phyloP scores from a whole-genome alignment of 2,329 filamentous ascomycete species.

The Berkeleyomyces rouxiae region DNA sequence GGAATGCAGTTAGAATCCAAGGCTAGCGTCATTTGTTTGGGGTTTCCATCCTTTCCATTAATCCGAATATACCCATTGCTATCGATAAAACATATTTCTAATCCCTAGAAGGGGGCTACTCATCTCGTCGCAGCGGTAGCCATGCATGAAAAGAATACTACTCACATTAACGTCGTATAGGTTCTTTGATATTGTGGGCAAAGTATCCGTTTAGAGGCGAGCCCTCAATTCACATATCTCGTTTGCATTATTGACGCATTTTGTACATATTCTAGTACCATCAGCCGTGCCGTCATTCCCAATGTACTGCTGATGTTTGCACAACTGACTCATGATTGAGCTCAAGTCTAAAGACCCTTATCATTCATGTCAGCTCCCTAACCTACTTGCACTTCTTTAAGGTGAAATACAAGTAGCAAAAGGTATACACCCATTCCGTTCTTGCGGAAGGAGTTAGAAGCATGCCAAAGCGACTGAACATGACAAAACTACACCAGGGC shows the following conservation, averaged over 20 bases:
- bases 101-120: no score
- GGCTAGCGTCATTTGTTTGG: no score
- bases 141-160: no score
- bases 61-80: no score
- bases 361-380: not conserved
- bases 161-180: no score
- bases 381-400: not conserved
- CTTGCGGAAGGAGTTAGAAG: not conserved
- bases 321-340: not conserved
- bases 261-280: not conserved
- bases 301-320: not conserved
- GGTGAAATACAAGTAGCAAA: not conserved
- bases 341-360: not conserved
- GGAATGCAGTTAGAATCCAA: no score
- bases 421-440: not conserved
- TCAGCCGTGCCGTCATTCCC: not conserved
- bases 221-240: not conserved
- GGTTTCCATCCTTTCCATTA: no score
- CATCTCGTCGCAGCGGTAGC: no score
- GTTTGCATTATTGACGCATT: not conserved
- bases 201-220: no score
- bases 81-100: no score
- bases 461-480: not conserved
- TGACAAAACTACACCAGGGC: not conserved
- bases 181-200: no score